Evolutionary conservation across 306 rosid genomes (phyloP), one percentile per base, ranked within the genome.

Genomic region (Neltuma alba): DNA sequence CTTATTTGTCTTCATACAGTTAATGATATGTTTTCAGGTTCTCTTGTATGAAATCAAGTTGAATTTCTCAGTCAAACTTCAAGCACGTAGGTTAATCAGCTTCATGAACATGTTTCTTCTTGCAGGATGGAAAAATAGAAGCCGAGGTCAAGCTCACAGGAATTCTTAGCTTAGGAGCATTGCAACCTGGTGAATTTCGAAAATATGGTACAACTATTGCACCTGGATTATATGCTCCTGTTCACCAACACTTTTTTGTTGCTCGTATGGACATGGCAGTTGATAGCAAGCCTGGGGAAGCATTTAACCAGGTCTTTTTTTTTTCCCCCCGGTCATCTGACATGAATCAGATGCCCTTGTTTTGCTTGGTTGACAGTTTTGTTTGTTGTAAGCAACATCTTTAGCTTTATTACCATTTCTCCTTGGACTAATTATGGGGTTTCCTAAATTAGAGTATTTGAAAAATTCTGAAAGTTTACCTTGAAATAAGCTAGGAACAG

Each of bases 251-350:
- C 81, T 90, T 92, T 71, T 90, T 89, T 72, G 97, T 92, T 65
- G 97, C 97, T 64, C 94, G 97, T 42, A 87, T 92, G 94, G 92
- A 92, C 88, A 92, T 92, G 97, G 89, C 94, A 44, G 92, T 92
- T 63, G 97, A 92, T 84, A 88, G 97, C 85, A 92, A 84, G 82
- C 94, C 97, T 37, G 97, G 97, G 36, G 97, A 92, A 88, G 87
- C 92, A 75, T 88, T 82, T 81, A 92, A 92, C 86, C 97, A 92
- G 93, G 94, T 91, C 70, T 62, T 74, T 57, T 79, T 55, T 23
- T 63, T 42, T n/a, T 63, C 34, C 1, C 4, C 31, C 8, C 8
- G 57, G 21, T 16, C 40, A 5, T 44, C 23, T 69, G 1, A 0
- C 45, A 27, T 70, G 23, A 72, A 72, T 54, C 31, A 41, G 25